Evolutionary conservation across 768 basidiomycete genomes (phyloP), one percentile per base, ranked within the genome.

Genomic region (Tulasnella sp.): DNA sequence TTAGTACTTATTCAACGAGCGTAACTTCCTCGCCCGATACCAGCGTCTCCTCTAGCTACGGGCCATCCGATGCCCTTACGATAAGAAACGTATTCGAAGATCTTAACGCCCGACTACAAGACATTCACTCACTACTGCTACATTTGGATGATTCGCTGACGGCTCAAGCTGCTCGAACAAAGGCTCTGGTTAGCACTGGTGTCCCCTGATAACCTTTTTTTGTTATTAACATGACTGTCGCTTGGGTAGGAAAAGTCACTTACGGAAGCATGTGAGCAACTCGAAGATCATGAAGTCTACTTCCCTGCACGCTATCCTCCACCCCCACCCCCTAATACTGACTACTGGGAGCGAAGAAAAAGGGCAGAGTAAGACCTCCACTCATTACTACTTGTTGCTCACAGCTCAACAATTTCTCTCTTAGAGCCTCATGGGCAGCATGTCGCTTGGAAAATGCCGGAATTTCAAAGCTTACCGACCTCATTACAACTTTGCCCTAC

Each of bases 261-360:
- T 39, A 40, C 39, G n/a, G 37, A 33, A 15, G 48, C 39, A 20
- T n/a, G 27, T 15, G 20, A 20, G 27, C 37, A 42, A 19, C 37
- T 50, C 20, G 48, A 50, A 19, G 39, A 50, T 41, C 48, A 50
- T 40, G 27, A 24, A 2, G 22, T 50, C 15, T 50, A 42, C 16
- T 50, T 42, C 31, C 37, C 39, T 41, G 48, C 19, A 7, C 33
- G 37, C 22, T 50, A 50, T 16, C 48, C 39, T 19, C 39, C 48
- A n/a, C 8, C 48, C 19, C 37, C n/a, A 15, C 22, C n/a, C 13
- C 13, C 12, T 8, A 45, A 9, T 22, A 16, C 31, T 10, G 48
- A 50, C 25, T 28, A 40, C 13, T 25, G 37, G 3, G 37, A 50
- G 27, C 22, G n/a, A 8, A 50, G 22, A 32, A 1, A 32, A n/a